Evolutionary conservation across 2,329 filamentous ascomycete species (phyloP), one percentile per base, ranked within the genome.

Genomic region (Aspergillus tanneri): DNA sequence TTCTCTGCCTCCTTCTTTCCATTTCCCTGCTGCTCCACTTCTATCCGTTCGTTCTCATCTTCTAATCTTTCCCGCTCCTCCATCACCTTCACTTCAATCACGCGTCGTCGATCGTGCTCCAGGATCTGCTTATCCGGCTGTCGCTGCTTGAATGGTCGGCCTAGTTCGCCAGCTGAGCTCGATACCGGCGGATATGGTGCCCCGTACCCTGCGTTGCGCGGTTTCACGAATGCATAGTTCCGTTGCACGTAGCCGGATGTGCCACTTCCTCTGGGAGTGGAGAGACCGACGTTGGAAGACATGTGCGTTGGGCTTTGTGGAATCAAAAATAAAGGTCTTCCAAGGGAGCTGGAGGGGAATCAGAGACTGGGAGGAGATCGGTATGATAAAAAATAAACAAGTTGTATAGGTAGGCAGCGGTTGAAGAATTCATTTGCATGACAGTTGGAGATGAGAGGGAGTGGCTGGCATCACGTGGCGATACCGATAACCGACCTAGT

Each of bases 211-310:
- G 64, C 53, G 73, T 95, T 90, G 72, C 92, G 90, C 23, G 88
- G 90, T 66, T 81, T 84, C 60, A 96, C 84, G 66, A 92, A 85
- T 14, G 93, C 93, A 27, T 90, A 83, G 75, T 97, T 99, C 71
- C 90, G 89, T 73, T 97, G 92, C 47, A 99, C 92, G 69, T 97
- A 97, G 67, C 93, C 93, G 1, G 92, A 97, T 48, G 93, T 99
- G 39, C 93, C 93, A 67, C 88, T 95, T 59, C 93, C 93, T 64
- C 93, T 86, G 3, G 93, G 93, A 4, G 93, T 99, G 48, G 87
- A 85, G 62, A 99, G 89, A 49, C 93, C 95, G 65, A 99, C 93
- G 75, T 99, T 99, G 58, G 93, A 90, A 52, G 91, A 93, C 93
- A 97, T 97, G n/a, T n/a, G n/a, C n/a, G n/a, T n/a, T n/a, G n/a